Evolutionary conservation across 2,329 filamentous ascomycete genomes (phyloP), one percentile per base, ranked within the genome.

Genomic region (Thelonectria discophora): DNA sequence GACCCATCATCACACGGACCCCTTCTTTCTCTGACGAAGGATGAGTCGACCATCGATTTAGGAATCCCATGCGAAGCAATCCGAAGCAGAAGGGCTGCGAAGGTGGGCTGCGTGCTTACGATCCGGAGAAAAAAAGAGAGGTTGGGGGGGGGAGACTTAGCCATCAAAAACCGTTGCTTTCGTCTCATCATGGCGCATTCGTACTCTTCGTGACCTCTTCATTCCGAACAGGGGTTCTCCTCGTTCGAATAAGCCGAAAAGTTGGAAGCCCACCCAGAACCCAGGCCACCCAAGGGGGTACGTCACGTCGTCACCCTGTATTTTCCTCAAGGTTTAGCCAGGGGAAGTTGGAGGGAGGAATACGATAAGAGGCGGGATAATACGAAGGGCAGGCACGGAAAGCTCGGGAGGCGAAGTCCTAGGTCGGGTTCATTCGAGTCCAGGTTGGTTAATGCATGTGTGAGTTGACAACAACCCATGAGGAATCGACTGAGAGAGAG

Each of bases 391-490:
- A 17, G 8, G 20, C 10, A 47, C 45, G 20, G 20, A 47, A 47
- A 52, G 12, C 21, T 47, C 48, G 20, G 48, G 34, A n/a, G 18
- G 21, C 18, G 43, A 42, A 20, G 40, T 43, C 40, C 34, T 37
- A 7, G 40, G 21, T 24, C 20, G 32, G 20, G 21, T 45, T 40
- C n/a, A n/a, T 43, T 20, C 39, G 55, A 40, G 17, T 20, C 17
- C 7, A 34, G 5, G 43, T 30, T 40, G 55, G 42, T 47, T 53
- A 42, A 42, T 48, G 47, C 32, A 9, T 39, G 42, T 30, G 39
- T 34, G 51, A 60, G 64, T 59, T 66, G 58, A 64, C 58, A 55
- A 37, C 34, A 6, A 37, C 11, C 30, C 11, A 37, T 37, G 34
- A 37, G 34, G 15, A 53, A 30, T 30, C 27, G 27, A 30, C 27